phyloP scores from a whole-genome alignment of 2,329 filamentous ascomycete species.

The Fonsecaea erecta region DNA sequence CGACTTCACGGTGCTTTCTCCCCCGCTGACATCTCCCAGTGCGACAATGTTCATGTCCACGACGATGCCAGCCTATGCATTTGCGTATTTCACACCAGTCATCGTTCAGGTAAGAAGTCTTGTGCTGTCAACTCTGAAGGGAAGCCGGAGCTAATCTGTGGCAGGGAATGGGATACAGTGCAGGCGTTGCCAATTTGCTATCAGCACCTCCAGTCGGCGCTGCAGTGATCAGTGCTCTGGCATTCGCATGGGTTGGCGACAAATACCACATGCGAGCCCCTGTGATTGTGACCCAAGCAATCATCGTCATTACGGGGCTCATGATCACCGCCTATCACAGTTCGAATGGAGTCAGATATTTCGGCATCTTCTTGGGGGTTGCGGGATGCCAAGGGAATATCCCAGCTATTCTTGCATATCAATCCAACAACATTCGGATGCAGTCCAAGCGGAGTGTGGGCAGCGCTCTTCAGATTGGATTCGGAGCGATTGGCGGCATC shows the following conservation, averaged over 20 bases:
- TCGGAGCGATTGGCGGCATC: constrained; percentile 41
- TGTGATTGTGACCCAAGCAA: constrained; percentile 38
- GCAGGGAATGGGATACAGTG: constrained; percentile 41
- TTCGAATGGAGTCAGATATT: constrained; percentile 36
- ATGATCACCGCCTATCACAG: constrained; percentile 40
- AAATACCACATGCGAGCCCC: constrained; percentile 39
- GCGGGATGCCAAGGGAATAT: constrained; percentile 42
- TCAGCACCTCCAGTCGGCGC: constrained; percentile 41
- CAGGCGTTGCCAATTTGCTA: constrained; percentile 38
- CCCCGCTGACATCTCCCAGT: not conserved
- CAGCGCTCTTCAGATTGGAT: constrained; percentile 50
- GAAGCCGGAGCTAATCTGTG: not conserved
- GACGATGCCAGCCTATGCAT: constrained; percentile 28
- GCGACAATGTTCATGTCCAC: constrained; percentile 32
- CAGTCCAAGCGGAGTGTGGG: constrained; percentile 39
- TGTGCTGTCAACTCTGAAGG: not conserved
- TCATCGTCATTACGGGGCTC: constrained; percentile 40
- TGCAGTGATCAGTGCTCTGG: constrained; percentile 37
- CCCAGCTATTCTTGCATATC: constrained; percentile 42
- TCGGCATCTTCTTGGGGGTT: constrained; percentile 42
- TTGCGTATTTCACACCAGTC: constrained; percentile 30
- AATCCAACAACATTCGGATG: constrained; percentile 43
- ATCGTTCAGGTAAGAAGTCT: constrained; percentile 23
- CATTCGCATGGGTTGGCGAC: constrained; percentile 40
- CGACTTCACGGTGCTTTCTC: not conserved